Base-by-base conservation (phyloP, 2,329 filamentous ascomycete species). In the Cladosporium sp. region DNA sequence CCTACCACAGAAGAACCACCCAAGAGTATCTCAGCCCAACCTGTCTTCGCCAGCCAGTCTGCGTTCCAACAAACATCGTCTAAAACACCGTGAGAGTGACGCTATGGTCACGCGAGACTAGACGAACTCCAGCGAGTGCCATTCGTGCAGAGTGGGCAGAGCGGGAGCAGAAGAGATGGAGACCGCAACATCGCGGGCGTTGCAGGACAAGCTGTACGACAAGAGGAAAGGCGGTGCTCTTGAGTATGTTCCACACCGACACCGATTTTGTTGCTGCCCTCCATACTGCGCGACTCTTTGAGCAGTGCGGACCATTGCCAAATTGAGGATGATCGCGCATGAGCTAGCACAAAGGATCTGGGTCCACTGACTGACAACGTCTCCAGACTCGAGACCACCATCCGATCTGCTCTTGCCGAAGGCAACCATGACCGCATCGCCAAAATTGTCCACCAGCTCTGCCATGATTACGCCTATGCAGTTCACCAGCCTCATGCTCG, bases 131-230 rank as follows among this genome's bases (percentile, higher is more conserved):
- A n/a, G 19, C 41, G 31, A 43, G 48, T 43, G 48, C 48, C n/a
- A 43, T 32, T 40, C 13, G 35, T 38, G 40, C 16, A 37, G 48
- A 50, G 40, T 32, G 19, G 40, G 48, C 32, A 33, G 48, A 40
- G 48, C 31, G 11, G 38, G 35, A 43, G 33, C 10, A 43, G 22
- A 52, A 45, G 28, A 52, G 43, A 96, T 97, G 91, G 92, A 97
- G 76, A 78, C 82, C 66, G 85, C 84, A 68, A 89, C 96, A 68
- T 89, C 95, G 72, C 88, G 92, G 63, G 81, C 91, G 61, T 79
- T 98, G 68, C 95, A 95, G 69, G 93, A 98, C 75, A 98, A 96
- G 81, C 85, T 97, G 68, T 98, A 98, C 71, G 93, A 98, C 69
- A 95, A 95, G 77, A 84, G 95, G 68, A 98, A 98, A 73, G 85